Base-by-base conservation (phyloP, 2,329 filamentous ascomycete genomes). In the Talaromyces sp. region DNA sequence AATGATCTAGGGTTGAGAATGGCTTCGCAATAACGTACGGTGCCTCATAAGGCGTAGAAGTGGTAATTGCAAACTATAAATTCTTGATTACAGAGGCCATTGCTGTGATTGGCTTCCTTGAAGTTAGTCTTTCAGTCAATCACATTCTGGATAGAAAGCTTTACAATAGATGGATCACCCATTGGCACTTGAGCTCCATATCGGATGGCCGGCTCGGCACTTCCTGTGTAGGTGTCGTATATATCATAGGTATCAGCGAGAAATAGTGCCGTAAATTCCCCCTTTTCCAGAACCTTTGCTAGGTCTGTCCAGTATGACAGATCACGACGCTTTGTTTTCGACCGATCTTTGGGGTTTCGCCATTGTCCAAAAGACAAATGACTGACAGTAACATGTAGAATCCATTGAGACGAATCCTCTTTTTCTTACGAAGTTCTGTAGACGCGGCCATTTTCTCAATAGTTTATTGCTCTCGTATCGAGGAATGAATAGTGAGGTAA, bases 181-280 rank as follows among this genome's bases (percentile, higher is more conserved):
- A 90, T 86, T 0, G 89, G 89, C 83, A 87, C 90, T 74, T 91
- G 89, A 0, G 88, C 86, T 0, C 86, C 89, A 0, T 86, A 85
- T 0, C 82, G 74, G 58, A 89, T 83, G 0, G 87, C 86, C 0
- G 88, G 84, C 2, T 84, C 82, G 3, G 79, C 75, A 0, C 85
- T 85, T 0, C 86, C 84, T 67, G 86, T 86, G 75, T 89, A 91
- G 3, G 91, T 87, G 77, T 91, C 88, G 71, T 91, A 90, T 4
- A 86, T 86, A 2, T 81, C 81, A 0, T 83, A 75, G 0, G 82
- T 79, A 67, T 84, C 82, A 2, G 82, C 82, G 59, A 84, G 78
- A 73, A 84, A 84, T 34, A 84, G 78, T 10, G 79, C 81, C 65
- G 83, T 81, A 66, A 84, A 83, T 25, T 82, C 81, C 29, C 80